Evolutionary conservation across 2,329 filamentous ascomycete species (phyloP).

Genomic region (Aphanocladium album): DNA sequence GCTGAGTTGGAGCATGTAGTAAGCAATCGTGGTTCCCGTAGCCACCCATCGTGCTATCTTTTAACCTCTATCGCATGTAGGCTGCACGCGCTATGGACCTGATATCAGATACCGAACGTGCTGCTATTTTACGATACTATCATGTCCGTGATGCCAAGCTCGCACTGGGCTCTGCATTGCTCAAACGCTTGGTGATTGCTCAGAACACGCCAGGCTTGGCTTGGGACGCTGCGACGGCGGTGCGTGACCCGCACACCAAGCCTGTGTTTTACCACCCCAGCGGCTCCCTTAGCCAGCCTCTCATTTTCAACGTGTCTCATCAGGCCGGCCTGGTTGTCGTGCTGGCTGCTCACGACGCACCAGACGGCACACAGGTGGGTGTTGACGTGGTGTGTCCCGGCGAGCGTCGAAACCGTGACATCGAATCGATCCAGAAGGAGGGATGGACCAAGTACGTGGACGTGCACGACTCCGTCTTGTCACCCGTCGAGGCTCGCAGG

Average conservation of each 20-base stretch:
- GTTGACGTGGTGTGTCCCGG: constrained; percentile 72
- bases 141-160: constrained; percentile 70
- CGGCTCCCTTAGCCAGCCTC: constrained; percentile 39
- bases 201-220: constrained; percentile 48
- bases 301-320: constrained; percentile 73
- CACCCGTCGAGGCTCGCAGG: constrained; percentile 53
- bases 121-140: constrained; percentile 55
- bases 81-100: constrained; percentile 50
- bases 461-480: constrained; percentile 67
- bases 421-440: constrained; percentile 47
- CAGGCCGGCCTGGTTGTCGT: constrained; percentile 71
- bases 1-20: constrained; percentile 43
- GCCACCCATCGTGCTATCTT: not conserved
- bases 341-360: constrained; percentile 44
- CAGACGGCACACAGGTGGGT: constrained; percentile 48
- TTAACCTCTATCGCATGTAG: constrained; percentile 28
- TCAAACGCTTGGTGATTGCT: constrained; percentile 67
- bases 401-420: constrained; percentile 62
- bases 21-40: constrained; percentile 19
- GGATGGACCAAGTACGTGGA: constrained; percentile 66
- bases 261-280: constrained; percentile 47
- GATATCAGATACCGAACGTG: constrained; percentile 50
- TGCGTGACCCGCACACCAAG: constrained; percentile 51
- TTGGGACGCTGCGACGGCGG: constrained; percentile 55
- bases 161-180: constrained; percentile 64